Conservation (phyloP, 306 rosid species). For the Benincasa hispida region DNA sequence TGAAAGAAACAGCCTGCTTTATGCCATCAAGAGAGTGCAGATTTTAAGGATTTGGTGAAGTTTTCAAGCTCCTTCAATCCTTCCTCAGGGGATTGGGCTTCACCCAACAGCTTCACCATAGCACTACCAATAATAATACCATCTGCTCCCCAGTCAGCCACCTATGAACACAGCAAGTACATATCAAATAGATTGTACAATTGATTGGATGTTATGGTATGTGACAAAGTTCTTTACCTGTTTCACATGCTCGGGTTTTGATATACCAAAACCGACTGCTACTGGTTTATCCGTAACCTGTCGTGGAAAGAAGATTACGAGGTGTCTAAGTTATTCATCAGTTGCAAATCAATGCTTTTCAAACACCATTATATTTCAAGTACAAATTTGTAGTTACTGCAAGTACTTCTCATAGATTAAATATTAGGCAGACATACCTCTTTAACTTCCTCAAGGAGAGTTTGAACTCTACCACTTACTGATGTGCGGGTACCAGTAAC, state of each 20-base stretch:
- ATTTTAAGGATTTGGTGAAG: constrained; percentile 38
- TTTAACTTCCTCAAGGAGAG: constrained; percentile 57
- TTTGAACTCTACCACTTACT: constrained; percentile 43
- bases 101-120: constrained; percentile 69
- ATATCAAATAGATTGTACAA: background rate
- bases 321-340: background rate
- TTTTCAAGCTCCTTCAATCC: constrained; percentile 61
- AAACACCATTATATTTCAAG: background rate
- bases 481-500: constrained; percentile 86
- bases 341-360: background rate
- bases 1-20: background rate
- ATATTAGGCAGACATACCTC: constrained; percentile 39
- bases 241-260: constrained; percentile 71
- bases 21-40: constrained; percentile 1
- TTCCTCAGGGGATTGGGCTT: constrained; percentile 67
- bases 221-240: constrained; percentile 30
- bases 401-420: background rate
- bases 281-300: constrained; percentile 73
- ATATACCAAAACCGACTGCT: constrained; percentile 94
- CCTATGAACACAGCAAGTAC: constrained; percentile 17
- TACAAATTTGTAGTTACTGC: background rate
- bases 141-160: constrained; percentile 89
- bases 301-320: background rate
- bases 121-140: constrained; percentile 96
- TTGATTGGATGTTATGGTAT: background rate